Percentiles rank a stretch among this genome's conserved stretches.
These are phyloP conservation scores for Hypericum perforatum DNA, from an alignment of 345 rosid genomes.

Conservation along the genomic window DNA sequence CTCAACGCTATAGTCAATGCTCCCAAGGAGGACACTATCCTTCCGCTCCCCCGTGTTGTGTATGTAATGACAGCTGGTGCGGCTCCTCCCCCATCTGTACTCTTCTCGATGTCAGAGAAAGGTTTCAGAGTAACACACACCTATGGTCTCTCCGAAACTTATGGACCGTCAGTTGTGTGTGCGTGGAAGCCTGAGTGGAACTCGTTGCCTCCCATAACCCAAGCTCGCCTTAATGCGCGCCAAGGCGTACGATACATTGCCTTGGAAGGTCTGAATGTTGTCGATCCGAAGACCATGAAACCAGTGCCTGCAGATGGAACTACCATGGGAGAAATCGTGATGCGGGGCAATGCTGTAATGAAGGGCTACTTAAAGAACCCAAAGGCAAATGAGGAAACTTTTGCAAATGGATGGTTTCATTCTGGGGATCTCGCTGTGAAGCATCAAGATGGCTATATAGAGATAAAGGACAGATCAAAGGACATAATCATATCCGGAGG, in stretches of 20 bases:
- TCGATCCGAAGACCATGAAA: conserved; percentile 46
- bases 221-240: conserved; percentile 82
- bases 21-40: conserved; percentile 54
- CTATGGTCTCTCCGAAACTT: conserved; percentile 91
- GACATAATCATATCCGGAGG: conserved; percentile 92
- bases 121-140: conserved; percentile 82
- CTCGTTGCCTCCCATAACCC: conserved; percentile 48
- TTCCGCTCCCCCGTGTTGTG: conserved; percentile 72
- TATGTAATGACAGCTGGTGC: conserved; percentile 89
- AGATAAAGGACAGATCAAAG: conserved; percentile 83
- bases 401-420: conserved; percentile 88
- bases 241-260: conserved; percentile 72
- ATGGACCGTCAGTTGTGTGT: conserved; percentile 75
- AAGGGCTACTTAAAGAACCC: conserved; percentile 85
- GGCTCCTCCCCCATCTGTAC: conserved; percentile 77
- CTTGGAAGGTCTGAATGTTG: conserved; percentile 64
- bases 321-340: conserved; percentile 74
- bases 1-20: conserved; percentile 78
- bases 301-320: conserved; percentile 77
- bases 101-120: conserved; percentile 54
- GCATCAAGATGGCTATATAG: conserved; percentile 74
- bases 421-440: conserved; percentile 83
- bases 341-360: conserved; percentile 77
- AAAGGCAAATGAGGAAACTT: conserved; percentile 60
- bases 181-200: conserved; percentile 97